These are phyloP conservation scores for Pseudocercospora eumusae DNA, from an alignment of 2,329 filamentous ascomycete species.

Conservation along the genomic window DNA sequence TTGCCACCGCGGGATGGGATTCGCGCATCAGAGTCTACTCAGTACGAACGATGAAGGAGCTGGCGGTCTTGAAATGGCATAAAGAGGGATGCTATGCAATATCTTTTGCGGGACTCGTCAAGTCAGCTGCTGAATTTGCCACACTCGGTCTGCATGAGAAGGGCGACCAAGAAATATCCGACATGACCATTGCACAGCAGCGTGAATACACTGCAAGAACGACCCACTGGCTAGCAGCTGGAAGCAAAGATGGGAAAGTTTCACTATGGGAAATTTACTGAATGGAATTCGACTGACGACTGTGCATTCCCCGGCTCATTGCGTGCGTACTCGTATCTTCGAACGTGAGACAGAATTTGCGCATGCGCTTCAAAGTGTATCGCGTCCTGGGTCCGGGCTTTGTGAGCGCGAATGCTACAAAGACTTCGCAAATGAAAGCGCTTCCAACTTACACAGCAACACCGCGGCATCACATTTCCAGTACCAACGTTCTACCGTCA, in stretches of 20 bases:
- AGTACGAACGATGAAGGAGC: conserved; percentile 74
- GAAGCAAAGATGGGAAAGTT: conserved; percentile 92
- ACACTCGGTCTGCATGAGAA: conserved; percentile 4
- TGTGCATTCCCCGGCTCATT: neutral
- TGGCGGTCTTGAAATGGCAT: conserved; percentile 95
- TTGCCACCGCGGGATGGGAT: conserved; percentile 94
- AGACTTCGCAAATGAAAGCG: too few species aligned
- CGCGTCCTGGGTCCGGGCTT: too few species aligned
- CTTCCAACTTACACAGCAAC: too few species aligned
- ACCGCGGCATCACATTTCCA: too few species aligned
- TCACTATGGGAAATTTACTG: conserved; percentile 92
- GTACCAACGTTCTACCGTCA: too few species aligned
- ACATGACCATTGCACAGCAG: conserved; percentile 39
- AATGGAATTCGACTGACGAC: neutral
- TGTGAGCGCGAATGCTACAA: too few species aligned
- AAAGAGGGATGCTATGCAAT: conserved; percentile 81
- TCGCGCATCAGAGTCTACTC: conserved; percentile 75
- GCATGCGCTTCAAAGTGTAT: too few species aligned
- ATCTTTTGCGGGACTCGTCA: conserved; percentile 61
- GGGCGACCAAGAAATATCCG: conserved; percentile 10
- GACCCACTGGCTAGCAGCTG: conserved; percentile 86
- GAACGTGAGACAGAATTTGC: too few species aligned
- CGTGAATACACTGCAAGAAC: conserved; percentile 59
- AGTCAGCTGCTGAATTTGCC: neutral
- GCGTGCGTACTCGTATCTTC: neutral